These are phyloP conservation scores for Fusarium tuaranense DNA, from an alignment of 2,329 filamentous ascomycete species.

Conservation along the genomic window DNA sequence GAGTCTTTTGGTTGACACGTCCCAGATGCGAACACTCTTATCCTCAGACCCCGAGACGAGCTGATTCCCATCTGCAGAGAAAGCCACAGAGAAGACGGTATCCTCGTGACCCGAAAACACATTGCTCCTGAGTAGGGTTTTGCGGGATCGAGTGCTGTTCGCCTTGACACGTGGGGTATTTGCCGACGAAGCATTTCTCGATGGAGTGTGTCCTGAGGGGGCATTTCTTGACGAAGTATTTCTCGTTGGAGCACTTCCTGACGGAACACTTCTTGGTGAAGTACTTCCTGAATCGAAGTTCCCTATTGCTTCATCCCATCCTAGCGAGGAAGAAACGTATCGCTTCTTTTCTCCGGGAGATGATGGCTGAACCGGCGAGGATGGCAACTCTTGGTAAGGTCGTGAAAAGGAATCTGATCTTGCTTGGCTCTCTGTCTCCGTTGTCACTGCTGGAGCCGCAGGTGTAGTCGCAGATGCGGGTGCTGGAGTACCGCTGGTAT, in stretches of 20 bases:
- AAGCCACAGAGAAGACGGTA: background rate
- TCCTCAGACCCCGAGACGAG: background rate
- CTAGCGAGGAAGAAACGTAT: background rate
- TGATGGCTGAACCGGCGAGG: background rate
- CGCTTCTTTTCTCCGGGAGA: background rate
- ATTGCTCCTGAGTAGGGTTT: background rate
- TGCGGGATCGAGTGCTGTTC: background rate
- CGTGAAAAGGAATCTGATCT: background rate
- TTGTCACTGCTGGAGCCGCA: background rate
- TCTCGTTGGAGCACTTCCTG: background rate
- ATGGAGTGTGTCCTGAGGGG: background rate
- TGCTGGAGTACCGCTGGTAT: background rate
- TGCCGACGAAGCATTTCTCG: background rate
- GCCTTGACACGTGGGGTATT: background rate
- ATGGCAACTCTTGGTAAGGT: background rate
- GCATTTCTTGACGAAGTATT: background rate
- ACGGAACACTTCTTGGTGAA: background rate
- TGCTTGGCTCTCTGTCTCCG: background rate
- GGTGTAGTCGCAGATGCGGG: background rate
- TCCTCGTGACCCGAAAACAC: background rate
- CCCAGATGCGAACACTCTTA: background rate
- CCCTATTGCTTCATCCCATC: background rate
- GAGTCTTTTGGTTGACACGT: background rate
- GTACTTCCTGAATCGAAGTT: background rate
- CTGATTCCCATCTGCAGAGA: background rate